Base-by-base conservation (phyloP, 768 basidiomycete species). In the Termitomyces sp. region DNA sequence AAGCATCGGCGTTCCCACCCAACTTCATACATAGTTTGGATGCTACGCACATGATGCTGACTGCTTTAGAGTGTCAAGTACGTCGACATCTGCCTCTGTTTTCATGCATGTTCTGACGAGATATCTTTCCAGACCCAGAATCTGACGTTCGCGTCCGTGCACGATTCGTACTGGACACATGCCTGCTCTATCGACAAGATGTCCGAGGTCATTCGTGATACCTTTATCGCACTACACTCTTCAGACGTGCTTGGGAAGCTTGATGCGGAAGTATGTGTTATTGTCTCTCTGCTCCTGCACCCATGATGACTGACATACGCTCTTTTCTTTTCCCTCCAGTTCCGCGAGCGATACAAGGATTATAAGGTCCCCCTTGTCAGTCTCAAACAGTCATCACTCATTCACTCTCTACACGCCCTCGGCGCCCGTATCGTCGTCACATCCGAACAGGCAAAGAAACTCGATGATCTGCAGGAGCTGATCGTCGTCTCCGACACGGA, bases 161-260 rank as follows among this genome's bases (percentile, higher is more conserved):
- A 99, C 66, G 97, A 99, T 66, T 98, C 97, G 0, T 99, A 98
- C 72, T 99, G 97, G 97, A 98, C 96, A 3, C 97, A 99, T 66
- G 88, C 97, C 0, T 81, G 74, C 44, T 81, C 79, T 60, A 87
- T 98, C 52, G 91, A 97, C 70, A 72, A 83, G 50, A 96, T 98
- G 93, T 90, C 92, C 0, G 77, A 75, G 45, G 78, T 90, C 62
- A 96, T 98, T 63, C 88, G 96, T 28, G 89, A 95, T 43, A 93
- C 91, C 0, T 99, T 99, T 69, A 89, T 98, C 55, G 84, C 88
- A 0, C 78, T 98, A 15, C 96, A 99, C 70, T 88, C 88, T 17
- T 88, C 90, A 8, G 87, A 95, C 66, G 83, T 98, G 8, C 80
- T 98, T 5, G 71, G 71, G 21, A 82, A 80, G 61, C 81, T 98